Conservation (phyloP, 2,329 filamentous ascomycete species). For the Harringtonia aguacate region DNA sequence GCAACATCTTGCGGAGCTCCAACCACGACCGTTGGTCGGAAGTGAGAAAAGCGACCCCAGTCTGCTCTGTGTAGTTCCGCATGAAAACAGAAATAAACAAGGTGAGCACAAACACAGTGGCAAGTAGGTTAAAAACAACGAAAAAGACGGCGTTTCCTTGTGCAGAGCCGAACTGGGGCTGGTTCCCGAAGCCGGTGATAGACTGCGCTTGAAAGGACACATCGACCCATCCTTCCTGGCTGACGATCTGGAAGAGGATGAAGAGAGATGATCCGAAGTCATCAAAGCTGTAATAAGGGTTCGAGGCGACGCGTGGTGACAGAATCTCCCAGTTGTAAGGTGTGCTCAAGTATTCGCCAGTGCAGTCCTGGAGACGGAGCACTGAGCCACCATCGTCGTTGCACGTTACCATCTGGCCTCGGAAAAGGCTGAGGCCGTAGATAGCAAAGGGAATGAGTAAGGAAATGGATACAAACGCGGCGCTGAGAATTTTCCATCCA, state of each 20-base stretch:
- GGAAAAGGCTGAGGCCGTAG: constrained; percentile 89
- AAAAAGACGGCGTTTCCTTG: constrained; percentile 91
- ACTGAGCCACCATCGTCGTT: constrained; percentile 57
- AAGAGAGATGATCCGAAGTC: constrained; percentile 90
- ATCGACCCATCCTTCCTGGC: constrained; percentile 94
- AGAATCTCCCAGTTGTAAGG: constrained; percentile 75
- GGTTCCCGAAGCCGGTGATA: constrained; percentile 65
- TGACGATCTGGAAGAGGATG: constrained; percentile 97
- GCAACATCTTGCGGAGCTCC: constrained; percentile 80
- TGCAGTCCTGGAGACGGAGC: constrained; percentile 59
- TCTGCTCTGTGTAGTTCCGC: constrained; percentile 99
- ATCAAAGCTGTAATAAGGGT: constrained; percentile 86
- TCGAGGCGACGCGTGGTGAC: constrained; percentile 68
- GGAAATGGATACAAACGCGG: constrained; percentile 87
- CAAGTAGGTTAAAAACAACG: constrained; percentile 89
- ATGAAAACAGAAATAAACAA: constrained; percentile 99
- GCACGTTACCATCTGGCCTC: constrained; percentile 67
- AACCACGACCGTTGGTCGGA: constrained; percentile 96
- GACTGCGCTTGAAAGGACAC: constrained; percentile 78
- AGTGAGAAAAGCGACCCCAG: constrained; percentile 89
- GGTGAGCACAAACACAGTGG: constrained; percentile 91
- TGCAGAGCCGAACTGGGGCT: constrained; percentile 58
- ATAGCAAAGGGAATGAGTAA: constrained; percentile 94
- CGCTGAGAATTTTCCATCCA: constrained; percentile 86
- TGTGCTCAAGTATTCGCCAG: constrained; percentile 67